phyloP scores from a whole-genome alignment of 176 grass and related monocot genomes.

The Cymbopogon citratus region DNA sequence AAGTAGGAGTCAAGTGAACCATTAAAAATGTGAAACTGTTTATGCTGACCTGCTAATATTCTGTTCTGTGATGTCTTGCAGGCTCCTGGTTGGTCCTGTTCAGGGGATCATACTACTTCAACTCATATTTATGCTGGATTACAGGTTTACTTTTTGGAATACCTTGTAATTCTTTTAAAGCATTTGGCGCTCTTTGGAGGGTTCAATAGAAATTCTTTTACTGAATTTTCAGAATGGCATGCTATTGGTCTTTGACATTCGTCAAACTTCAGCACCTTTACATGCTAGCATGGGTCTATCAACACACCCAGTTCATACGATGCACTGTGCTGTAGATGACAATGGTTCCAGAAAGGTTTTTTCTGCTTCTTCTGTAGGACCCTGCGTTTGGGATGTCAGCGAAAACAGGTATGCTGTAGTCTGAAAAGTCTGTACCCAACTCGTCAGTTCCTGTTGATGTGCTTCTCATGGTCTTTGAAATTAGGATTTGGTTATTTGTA shows the following conservation, averaged over 20 bases:
- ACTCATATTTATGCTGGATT: constrained; percentile 75
- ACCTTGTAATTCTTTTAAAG: constrained; percentile 9
- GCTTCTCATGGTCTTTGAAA: not conserved
- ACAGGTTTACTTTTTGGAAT: constrained; percentile 49
- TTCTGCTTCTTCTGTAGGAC: constrained; percentile 76
- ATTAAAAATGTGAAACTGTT: not conserved
- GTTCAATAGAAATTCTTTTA: constrained; percentile 43
- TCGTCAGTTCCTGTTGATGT: not conserved
- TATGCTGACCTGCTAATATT: constrained; percentile 14
- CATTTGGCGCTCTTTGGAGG: constrained; percentile 19
- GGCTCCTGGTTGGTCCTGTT: constrained; percentile 89
- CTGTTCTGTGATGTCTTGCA: constrained; percentile 35
- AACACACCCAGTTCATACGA: constrained; percentile 62
- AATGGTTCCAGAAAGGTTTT: constrained; percentile 49
- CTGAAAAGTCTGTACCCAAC: not conserved
- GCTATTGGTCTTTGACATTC: constrained; percentile 89
- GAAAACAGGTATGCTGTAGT: constrained; percentile 31
- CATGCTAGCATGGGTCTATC: constrained; percentile 53
- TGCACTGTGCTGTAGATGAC: constrained; percentile 44
- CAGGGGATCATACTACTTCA: constrained; percentile 41
- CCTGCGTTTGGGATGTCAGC: constrained; percentile 61
- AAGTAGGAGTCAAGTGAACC: not conserved
- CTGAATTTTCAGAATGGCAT: constrained; percentile 58
- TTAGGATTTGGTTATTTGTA: not conserved
- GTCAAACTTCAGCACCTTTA: constrained; percentile 65